Evolutionary conservation across 495 filamentous ascomycete species (phyloP), one percentile per base, ranked within the genome.

Genomic region (Paragyromitra xinjiangensis): DNA sequence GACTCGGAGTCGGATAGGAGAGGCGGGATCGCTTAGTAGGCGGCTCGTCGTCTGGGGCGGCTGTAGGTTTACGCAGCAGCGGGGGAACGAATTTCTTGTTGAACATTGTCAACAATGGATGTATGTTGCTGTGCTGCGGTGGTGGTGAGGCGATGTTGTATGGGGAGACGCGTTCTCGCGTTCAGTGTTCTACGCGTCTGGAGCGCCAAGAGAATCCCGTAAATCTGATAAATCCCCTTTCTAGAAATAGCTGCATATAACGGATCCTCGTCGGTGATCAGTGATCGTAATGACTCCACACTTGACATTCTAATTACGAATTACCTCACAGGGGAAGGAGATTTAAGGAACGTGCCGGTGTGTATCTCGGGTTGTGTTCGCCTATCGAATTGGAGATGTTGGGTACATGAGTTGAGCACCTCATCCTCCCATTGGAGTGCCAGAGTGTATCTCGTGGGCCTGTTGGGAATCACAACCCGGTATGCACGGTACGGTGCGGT

Each of bases 31-130:
- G 61, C 50, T 72, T 51, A 51, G 71, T 42, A 3, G 72, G 61
- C 11, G 79, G 79, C 12, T 77, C 62, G 22, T 29, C 78, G 3
- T 42, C 63, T 7, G 59, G 53, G 34, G 65, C 45, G 3, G 59
- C 19, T 6, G 79, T 42, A 11, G 62, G 61, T 26, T 75, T 77
- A 5, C 72, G 81, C 11, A 82, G 68, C 42, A 82, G 67, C 5
- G 80, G 80, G 9, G 80, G 80, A 19, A 82, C 80, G 55, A 82
- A 82, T 62, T 79, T 75, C 58, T 81, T 82, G 19, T 63, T 58
- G 55, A 78, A 79, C 77, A 79, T 79, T 53, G 50, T 1, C 12
- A n/a, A 51, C 7, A 12, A 7, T 39, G 26, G 19, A 12, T 39
- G 24, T 3, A 29, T 14, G 22, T 48, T 16, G 44, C 14, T 16